Base-by-base conservation (phyloP, 306 rosid genomes). In the Amphicarpaea edgeworthii region DNA sequence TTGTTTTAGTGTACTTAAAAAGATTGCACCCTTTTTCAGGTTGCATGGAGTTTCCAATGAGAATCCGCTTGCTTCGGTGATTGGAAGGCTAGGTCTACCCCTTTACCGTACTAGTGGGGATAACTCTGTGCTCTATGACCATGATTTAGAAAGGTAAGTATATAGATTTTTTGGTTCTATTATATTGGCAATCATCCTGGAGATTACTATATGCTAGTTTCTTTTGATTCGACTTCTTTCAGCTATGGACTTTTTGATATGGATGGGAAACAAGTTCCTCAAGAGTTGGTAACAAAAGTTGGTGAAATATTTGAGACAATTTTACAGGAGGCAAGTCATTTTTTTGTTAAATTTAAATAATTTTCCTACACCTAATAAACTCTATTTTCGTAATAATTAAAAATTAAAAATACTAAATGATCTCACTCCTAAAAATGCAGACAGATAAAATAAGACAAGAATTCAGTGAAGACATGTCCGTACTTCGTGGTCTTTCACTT, bases 261-360 rank as follows among this genome's bases (percentile, higher is more conserved):
- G 89, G 99, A 92, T 42, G 99, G 99, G 65, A 89, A 84, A 49
- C 93, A 96, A 86, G 93, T 96, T 82, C 93, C 98, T 68, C 96
- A 84, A 75, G 98, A 96, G 41, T 79, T 96, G 75, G 99, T 96
- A 15, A 88, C 90, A 15, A 79, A 86, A 81, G 96, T 96, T 86
- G 99, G 99, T 50, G 77, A 83, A 84, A 82, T 74, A 28, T 96
- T 96, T 79, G 98, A 90, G 88, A 80, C 40, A 19, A 81, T 96
- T 82, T 73, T 96, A 69, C 61, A 86, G 34, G 99, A 96, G 93
- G 99, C 73, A 67, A 58, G 85, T 76, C 23, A 63, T 81, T 63
- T 38, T 8, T 42, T 46, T 53, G 21, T 70, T 59, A n/a, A n/a
- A n/a, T n/a, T n/a, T n/a, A n/a, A n/a, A n/a, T n/a, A 60, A 16